Percentiles rank a stretch among this genome's conserved stretches.
Evolutionary conservation across 345 rosid genomes (phyloP).

Genomic region (Sisymbrium irio): DNA sequence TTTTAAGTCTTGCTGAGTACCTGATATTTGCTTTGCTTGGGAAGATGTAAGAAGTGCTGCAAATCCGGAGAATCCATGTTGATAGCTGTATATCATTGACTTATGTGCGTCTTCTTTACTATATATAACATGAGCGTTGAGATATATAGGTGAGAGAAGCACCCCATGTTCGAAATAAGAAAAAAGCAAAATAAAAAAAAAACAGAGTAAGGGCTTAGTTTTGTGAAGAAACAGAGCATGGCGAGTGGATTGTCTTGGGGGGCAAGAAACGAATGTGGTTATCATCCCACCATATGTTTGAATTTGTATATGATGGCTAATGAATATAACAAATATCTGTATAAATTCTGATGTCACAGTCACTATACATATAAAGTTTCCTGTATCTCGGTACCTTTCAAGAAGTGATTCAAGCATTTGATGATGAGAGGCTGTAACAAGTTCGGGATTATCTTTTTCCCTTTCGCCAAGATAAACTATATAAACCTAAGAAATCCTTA

Average conservation of each 20-base stretch:
- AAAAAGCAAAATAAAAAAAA: constrained; percentile 1
- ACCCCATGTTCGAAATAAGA: not conserved
- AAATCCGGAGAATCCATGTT: constrained; percentile 51
- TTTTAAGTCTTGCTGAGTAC: constrained; percentile 13
- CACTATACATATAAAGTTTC: not conserved
- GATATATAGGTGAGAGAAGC: not conserved
- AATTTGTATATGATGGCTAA: no score
- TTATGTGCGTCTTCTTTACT: constrained; percentile 42
- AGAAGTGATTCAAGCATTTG: constrained; percentile 39
- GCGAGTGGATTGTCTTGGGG: not conserved
- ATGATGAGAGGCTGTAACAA: constrained; percentile 40
- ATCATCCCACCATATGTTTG: no score
- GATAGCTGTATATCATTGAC: constrained; percentile 51
- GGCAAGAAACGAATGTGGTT: not conserved
- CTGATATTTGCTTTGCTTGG: constrained; percentile 41
- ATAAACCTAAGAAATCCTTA: constrained; percentile 24
- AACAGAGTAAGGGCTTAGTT: no score
- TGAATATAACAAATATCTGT: not conserved
- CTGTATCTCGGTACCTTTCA: constrained; percentile 37
- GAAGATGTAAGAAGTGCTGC: constrained; percentile 48
- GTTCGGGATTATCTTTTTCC: constrained; percentile 37
- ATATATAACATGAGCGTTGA: constrained; percentile 9
- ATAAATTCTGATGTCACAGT: not conserved
- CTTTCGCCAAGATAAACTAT: constrained; percentile 52
- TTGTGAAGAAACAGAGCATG: constrained; percentile 9